Evolutionary conservation across 192 early-diverging fungal genomes (phyloP).

Genomic region (Dissophora globulifera): DNA sequence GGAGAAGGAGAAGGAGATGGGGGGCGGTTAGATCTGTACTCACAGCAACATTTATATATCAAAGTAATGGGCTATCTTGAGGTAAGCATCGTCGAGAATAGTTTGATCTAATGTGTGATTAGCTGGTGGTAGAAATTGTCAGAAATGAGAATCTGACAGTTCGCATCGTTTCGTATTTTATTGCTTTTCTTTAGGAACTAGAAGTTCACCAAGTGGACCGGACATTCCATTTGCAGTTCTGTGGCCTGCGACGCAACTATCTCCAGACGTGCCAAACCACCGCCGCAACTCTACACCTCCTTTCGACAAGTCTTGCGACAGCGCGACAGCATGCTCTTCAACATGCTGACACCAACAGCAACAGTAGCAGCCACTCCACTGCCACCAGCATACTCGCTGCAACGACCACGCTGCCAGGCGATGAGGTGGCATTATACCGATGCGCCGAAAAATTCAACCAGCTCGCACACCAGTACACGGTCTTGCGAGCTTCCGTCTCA

Average conservation of each 20-base stretch:
- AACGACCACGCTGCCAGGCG: conserved; percentile 11
- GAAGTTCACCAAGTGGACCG: conserved; percentile 32
- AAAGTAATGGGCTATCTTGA: conserved; percentile 32
- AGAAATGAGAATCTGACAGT: too few relatives aligned
- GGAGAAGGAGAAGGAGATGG: neutral
- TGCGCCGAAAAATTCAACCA: conserved; percentile 29
- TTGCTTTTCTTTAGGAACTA: conserved; percentile 15
- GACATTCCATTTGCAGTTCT: conserved; percentile 27
- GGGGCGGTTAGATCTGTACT: conserved; percentile 20
- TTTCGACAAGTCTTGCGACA: conserved; percentile 1
- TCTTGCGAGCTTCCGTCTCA: conserved; percentile 10
- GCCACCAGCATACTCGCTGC: too few relatives aligned
- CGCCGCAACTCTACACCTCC: conserved; percentile 15
- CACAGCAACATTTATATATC: conserved; percentile 36
- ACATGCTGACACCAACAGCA: neutral
- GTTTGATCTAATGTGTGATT: too few relatives aligned
- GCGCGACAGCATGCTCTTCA: neutral
- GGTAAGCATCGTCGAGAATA: too few relatives aligned
- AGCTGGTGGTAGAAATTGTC: too few relatives aligned
- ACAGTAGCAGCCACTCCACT: neutral
- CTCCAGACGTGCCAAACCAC: conserved; percentile 28
- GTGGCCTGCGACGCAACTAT: conserved; percentile 17
- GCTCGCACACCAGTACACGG: conserved; percentile 37
- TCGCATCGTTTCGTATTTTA: too few relatives aligned
- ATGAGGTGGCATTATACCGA: conserved; percentile 14